These are phyloP conservation scores for Aspergillus pseudoterreus DNA, from an alignment of 2,329 filamentous ascomycete species.

Conservation along the genomic window DNA sequence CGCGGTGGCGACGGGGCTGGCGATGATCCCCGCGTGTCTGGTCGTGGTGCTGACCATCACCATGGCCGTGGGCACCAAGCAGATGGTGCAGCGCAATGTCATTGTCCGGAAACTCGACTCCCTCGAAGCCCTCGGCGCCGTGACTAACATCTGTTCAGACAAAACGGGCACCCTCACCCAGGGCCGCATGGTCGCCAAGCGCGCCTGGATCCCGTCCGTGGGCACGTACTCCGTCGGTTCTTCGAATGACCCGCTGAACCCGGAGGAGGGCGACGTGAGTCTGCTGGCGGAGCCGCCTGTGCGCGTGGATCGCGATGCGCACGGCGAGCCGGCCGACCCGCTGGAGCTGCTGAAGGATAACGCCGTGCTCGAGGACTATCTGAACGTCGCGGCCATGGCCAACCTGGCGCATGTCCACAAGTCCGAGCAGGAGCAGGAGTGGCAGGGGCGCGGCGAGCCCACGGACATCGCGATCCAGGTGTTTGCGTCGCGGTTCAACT, in stretches of 20 bases:
- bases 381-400: constrained; percentile 62
- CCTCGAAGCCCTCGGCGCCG: constrained; percentile 59
- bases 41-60: constrained; percentile 66
- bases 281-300: constrained; percentile 34
- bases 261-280: constrained; percentile 48
- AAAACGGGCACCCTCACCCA: constrained; percentile 61
- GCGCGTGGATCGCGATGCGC: constrained; percentile 25
- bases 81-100: constrained; percentile 55
- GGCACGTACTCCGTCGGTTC: constrained; percentile 58
- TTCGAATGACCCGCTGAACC: constrained; percentile 56
- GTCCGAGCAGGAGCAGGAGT: constrained; percentile 49
- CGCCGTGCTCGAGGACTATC: constrained; percentile 50
- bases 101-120: constrained; percentile 57
- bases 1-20: constrained; percentile 56
- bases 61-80: constrained; percentile 59
- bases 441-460: constrained; percentile 64
- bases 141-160: constrained; percentile 57
- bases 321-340: constrained; percentile 22
- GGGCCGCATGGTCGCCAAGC: constrained; percentile 61
- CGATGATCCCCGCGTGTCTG: constrained; percentile 61
- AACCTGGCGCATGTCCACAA: constrained; percentile 63
- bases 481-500: constrained; percentile 65
- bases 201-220: constrained; percentile 56
- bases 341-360: constrained; percentile 45
- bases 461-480: constrained; percentile 75